Evolutionary conservation across 306 rosid genomes (phyloP), one percentile per base, ranked within the genome.

Genomic region (Cucurbita ficifolia): DNA sequence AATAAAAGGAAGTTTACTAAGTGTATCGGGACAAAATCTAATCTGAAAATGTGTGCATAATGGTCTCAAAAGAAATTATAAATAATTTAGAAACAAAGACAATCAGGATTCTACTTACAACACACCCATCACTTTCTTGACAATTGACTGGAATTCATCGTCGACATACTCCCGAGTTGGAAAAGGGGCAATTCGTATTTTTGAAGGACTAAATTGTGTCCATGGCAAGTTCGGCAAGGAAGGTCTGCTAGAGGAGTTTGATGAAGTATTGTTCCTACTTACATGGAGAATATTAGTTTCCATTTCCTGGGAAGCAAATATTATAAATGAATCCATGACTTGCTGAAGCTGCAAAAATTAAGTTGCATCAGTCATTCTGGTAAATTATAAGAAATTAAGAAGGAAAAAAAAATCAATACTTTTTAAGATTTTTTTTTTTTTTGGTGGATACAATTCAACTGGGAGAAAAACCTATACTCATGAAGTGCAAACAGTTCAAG

Each of bases 111-210:
- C 79, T 57, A 60, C 98, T 70, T 87, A 93, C 97, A 93, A 49
- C 79, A 93, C 82, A 73, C 98, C 97, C 97, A 93, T 93, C 77
- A 90, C 96, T 62, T 76, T 80, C 87, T 93, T 93, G 73, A 91
- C 76, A 58, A 90, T 93, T 70, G 88, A 89, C 84, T 93, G 98
- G 84, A 93, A 93, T 90, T 90, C 94, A 78, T 93, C 97, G 84
- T 90, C 98, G 49, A 93, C 89, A 83, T 88, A 93, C 79, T 93
- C 87, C 65, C 96, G 92, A 71, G 96, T 93, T 54, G 98, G 98
- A 86, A 93, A 93, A 56, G 98, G 98, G 72, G 83, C 88, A 69
- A 93, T 76, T 65, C 94, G 89, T 74, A 93, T 89, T 24, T 80
- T 84, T 65, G 92, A 76, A 42, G 98, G 98, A 63, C 77, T 85